Conservation (phyloP, 2,329 filamentous ascomycete species). For the Paecilomyces niveus region DNA sequence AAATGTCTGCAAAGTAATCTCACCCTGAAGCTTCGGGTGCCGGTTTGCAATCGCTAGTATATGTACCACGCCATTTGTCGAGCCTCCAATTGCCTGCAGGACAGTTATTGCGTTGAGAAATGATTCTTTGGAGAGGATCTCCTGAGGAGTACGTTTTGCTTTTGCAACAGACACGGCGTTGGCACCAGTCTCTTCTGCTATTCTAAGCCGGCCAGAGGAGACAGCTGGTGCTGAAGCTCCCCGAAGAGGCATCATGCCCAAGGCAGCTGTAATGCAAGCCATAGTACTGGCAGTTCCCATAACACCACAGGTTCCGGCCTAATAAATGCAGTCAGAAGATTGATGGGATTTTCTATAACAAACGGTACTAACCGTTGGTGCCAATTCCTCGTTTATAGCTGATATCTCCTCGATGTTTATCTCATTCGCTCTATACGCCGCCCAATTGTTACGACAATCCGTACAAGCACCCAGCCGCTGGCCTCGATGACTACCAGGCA, state of each 20-base stretch:
- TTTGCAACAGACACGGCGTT: conserved; percentile 40
- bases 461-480: conserved; percentile 64
- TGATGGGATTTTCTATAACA: not conserved
- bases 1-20: conserved; percentile 40
- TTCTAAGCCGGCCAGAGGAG: conserved; percentile 43
- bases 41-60: conserved; percentile 48
- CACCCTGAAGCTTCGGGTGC: conserved; percentile 41
- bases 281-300: conserved; percentile 54
- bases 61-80: conserved; percentile 51
- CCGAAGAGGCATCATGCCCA: conserved; percentile 47
- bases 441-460: conserved; percentile 69
- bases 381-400: conserved; percentile 64
- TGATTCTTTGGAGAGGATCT: conserved; percentile 40
- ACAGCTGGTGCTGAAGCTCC: conserved; percentile 50
- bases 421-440: conserved; percentile 56
- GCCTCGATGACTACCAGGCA: conserved; percentile 62
- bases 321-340: not conserved
- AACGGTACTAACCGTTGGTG: conserved; percentile 51
- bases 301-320: conserved; percentile 49
- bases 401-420: conserved; percentile 67
- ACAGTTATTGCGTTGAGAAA: conserved; percentile 48
- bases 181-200: conserved; percentile 49
- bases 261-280: conserved; percentile 46
- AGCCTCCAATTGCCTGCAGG: conserved; percentile 50
- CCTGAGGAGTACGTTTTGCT: conserved; percentile 35